Evolutionary conservation across 2,329 filamentous ascomycete species (phyloP).

Genomic region (Botrytis paeoniae): DNA sequence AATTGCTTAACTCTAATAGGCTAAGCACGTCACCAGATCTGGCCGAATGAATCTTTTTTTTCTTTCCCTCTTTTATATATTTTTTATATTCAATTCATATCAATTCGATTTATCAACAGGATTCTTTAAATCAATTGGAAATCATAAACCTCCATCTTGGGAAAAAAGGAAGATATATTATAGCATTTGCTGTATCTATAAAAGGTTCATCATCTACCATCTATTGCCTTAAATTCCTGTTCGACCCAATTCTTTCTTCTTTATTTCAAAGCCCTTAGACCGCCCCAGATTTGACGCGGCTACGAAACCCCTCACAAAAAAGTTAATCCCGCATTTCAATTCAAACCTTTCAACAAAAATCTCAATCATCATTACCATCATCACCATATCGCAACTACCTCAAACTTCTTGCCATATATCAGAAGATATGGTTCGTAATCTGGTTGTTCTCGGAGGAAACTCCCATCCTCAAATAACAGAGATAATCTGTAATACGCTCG

Average conservation of each 20-base stretch:
- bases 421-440: slow-evolving; percentile 81
- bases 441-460: slow-evolving; percentile 88
- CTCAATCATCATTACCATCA: slow-evolving; percentile 1
- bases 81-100: background rate
- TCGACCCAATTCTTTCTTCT: slow-evolving; percentile 3
- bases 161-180: background rate
- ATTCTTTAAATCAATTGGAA: background rate
- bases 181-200: background rate
- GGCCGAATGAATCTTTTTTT: slow-evolving; percentile 6
- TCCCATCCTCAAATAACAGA: slow-evolving; percentile 88
- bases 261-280: slow-evolving; percentile 7
- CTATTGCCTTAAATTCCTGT: background rate
- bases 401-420: background rate
- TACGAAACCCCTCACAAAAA: slow-evolving; percentile 2
- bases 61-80: background rate
- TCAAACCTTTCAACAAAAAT: slow-evolving; percentile 4
- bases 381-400: slow-evolving; percentile 4
- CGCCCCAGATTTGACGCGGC: slow-evolving; percentile 7
- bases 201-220: background rate
- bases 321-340: slow-evolving; percentile 27
- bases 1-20: slow-evolving; percentile 11
- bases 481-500: slow-evolving; percentile 82
- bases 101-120: background rate
- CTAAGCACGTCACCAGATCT: slow-evolving; percentile 17
- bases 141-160: background rate